phyloP scores from a whole-genome alignment of 176 grass and related monocot genomes.

The Eremochloa ophiuroides region DNA sequence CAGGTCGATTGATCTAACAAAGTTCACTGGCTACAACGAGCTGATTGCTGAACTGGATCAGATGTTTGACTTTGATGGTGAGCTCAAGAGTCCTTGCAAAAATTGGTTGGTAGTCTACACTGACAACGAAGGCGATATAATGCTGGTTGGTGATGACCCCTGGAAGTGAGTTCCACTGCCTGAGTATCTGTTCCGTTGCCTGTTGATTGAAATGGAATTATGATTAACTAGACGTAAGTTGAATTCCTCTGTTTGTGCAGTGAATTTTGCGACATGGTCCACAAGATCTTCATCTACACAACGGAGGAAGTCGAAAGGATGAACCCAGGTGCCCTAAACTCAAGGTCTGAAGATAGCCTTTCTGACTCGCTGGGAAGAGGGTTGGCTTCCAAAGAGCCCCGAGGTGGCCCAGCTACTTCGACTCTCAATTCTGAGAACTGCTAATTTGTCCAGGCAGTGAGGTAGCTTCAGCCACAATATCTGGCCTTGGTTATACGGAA shows the following conservation, averaged over 20 bases:
- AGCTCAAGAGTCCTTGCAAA: constrained; percentile 44
- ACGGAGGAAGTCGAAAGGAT: constrained; percentile 78
- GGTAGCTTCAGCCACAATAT: not conserved
- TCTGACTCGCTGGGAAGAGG: constrained; percentile 32
- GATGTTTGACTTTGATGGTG: constrained; percentile 90
- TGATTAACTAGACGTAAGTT: not conserved
- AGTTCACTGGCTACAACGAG: constrained; percentile 66
- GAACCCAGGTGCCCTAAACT: constrained; percentile 57
- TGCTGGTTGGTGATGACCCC: constrained; percentile 93
- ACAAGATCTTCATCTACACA: constrained; percentile 86
- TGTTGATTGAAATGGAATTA: not conserved
- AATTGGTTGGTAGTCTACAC: constrained; percentile 87
- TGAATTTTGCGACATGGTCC: constrained; percentile 84
- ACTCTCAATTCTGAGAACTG: constrained; percentile 45
- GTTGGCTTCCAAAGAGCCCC: constrained; percentile 28
- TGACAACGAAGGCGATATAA: constrained; percentile 87
- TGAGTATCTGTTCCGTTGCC: not conserved
- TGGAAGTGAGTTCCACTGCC: constrained; percentile 56
- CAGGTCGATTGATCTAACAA: constrained; percentile 79
- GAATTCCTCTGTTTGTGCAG: constrained; percentile 29
- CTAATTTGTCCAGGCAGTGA: constrained; percentile 22
- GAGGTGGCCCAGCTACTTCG: constrained; percentile 6
- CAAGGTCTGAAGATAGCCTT: constrained; percentile 55
- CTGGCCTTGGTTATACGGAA: not conserved
- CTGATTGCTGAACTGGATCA: constrained; percentile 64